Evolutionary conservation across 495 filamentous ascomycete species (phyloP), one percentile per base, ranked within the genome.

Genomic region (Barbatosphaeria neglecta): DNA sequence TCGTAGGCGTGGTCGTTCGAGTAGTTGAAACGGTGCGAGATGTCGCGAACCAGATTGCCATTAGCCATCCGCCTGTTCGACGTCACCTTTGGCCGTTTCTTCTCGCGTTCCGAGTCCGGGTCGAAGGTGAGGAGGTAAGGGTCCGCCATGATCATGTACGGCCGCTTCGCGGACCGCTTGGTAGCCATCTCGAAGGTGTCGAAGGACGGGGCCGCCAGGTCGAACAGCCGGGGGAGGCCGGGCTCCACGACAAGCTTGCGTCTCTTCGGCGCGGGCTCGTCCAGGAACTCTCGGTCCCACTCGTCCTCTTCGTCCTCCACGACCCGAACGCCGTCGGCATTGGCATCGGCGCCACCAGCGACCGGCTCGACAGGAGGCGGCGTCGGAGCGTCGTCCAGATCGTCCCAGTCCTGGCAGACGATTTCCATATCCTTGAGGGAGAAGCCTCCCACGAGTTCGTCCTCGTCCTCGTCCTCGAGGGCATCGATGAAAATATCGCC

Each of bases 1-100:
- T 95, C 87, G 59, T 99, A 99, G 2, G 88, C 90, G 39, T 87
- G 82, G 56, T 99, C 92, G 48, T 95, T 95, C 22, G 90, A 95
- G 42, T 95, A 84, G 61, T 97, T 96, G 73, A 94, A 97, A 19
- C 89, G 77, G 50, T 81, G 75, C 22, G 72, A 77, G n/a, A 93
- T 64, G 41, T 78, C 71, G 22, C 74, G 76, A 18, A 73, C 72
- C 15, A 81, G 57, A 25, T 68, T 68, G 9, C 76, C 73, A 38
- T 71, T 75, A 9, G 68, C 70, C 61, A 77, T 67, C 19, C 78
- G 72, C 45, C 75, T 76, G 43, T 72, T 61, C 51, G 68, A 72
- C 49, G 66, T 63, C 39, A 67, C 62, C 49, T 66, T 70, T 15
- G 63, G 61, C 8, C 66, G 57, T 35, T 75, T 66, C n/a, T 74